Evolutionary conservation across 129 eudicot species (phyloP).

Genomic region (Pulicaria dysenterica): DNA sequence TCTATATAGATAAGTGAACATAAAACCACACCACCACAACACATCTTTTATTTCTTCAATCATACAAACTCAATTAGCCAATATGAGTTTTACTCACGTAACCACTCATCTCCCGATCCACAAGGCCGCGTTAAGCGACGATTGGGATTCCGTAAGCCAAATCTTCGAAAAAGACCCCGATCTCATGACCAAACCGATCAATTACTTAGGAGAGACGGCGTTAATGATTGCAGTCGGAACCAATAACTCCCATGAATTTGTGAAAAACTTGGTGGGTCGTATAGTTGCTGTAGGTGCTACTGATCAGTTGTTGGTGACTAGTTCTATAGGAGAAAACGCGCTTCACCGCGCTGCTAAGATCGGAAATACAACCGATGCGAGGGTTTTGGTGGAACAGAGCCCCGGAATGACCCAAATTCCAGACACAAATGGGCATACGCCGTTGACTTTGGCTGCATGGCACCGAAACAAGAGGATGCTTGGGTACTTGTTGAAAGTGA

Average conservation of each 20-base stretch:
- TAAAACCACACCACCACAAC: not conserved
- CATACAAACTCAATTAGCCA: not conserved
- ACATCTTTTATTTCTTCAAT: not conserved
- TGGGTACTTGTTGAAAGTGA: conserved; percentile 4
- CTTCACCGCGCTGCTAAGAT: conserved; percentile 17
- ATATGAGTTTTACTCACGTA: conserved; percentile 8
- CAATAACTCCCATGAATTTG: conserved; percentile 7
- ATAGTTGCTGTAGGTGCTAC: not conserved
- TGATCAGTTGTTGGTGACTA: not conserved
- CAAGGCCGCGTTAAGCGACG: conserved; percentile 6
- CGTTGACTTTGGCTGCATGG: conserved; percentile 16
- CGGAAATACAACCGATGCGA: conserved; percentile 14
- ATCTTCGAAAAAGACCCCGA: not conserved
- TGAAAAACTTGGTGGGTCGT: not conserved
- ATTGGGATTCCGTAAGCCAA: conserved; percentile 17
- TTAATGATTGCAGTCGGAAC: conserved; percentile 26
- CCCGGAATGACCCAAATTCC: not conserved
- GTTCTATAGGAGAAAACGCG: not conserved
- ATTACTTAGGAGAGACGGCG: not conserved
- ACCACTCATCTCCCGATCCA: not conserved
- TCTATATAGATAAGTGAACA: too few species aligned
- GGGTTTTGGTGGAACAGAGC: conserved; percentile 9
- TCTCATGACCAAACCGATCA: conserved; percentile 18
- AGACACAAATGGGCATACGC: not conserved
- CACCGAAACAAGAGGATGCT: conserved; percentile 9